A percentile compares a stretch with the other conserved stretches of the same genome.
Conservation (phyloP, 768 basidiomycete species). For the Russula emetica region DNA sequence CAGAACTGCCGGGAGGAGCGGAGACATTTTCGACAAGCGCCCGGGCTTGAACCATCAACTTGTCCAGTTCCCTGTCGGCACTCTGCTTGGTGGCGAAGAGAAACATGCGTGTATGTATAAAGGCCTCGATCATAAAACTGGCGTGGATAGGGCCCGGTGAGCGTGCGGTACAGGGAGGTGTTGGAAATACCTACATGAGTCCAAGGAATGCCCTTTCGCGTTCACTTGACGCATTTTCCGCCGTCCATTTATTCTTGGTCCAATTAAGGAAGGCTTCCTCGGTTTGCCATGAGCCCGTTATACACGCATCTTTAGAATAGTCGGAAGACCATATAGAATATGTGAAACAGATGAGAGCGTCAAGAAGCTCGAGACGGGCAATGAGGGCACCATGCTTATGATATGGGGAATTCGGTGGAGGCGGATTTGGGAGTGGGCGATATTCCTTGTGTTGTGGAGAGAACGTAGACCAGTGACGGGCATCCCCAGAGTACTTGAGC, state of each 20-base stretch:
- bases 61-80: conserved; percentile 26
- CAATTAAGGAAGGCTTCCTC: conserved; percentile 65
- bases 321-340: conserved; percentile 82
- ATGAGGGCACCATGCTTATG: conserved; percentile 72
- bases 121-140: conserved; percentile 78
- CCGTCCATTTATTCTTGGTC: conserved; percentile 67
- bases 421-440: conserved; percentile 58
- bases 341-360: conserved; percentile 78
- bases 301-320: conserved; percentile 51
- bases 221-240: conserved; percentile 43
- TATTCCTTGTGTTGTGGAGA: conserved; percentile 61
- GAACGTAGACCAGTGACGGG: conserved; percentile 72
- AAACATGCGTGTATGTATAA: conserved; percentile 55
- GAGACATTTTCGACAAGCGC: conserved; percentile 29
- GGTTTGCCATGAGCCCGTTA: conserved; percentile 60
- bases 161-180: conserved; percentile 32
- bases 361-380: conserved; percentile 72
- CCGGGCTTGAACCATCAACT: conserved; percentile 27
- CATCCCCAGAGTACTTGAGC: conserved; percentile 82
- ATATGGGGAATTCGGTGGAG: conserved; percentile 61
- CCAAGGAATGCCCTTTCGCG: conserved; percentile 62
- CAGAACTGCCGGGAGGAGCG: conserved; percentile 20
- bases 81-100: conserved; percentile 38
- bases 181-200: conserved; percentile 59
- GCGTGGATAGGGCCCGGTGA: conserved; percentile 32